These are phyloP conservation scores for Pichia sp. DNA, from an alignment of 1,139 yeast species.

Conservation along the genomic window DNA sequence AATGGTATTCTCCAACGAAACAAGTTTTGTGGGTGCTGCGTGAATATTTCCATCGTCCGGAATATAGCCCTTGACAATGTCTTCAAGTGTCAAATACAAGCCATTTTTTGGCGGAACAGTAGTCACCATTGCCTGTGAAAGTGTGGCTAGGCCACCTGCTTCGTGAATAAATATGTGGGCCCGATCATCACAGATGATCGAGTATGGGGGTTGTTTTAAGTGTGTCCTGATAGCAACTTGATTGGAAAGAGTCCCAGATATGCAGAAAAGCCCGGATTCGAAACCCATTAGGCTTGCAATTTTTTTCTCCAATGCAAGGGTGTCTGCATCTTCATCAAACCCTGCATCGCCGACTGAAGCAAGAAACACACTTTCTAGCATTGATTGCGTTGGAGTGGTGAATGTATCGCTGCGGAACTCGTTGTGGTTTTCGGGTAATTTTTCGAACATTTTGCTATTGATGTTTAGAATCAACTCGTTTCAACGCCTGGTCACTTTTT, in stretches of 20 bases:
- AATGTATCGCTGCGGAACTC: conserved; percentile 81
- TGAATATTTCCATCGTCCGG: conserved; percentile 83
- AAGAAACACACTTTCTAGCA: conserved; percentile 57
- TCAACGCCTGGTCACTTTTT: too few relatives aligned
- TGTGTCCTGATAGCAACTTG: conserved; percentile 82
- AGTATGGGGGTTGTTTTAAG: conserved; percentile 79
- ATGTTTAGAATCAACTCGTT: too few relatives aligned
- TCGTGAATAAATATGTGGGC: conserved; percentile 81
- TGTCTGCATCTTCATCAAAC: conserved; percentile 74
- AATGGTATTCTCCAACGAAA: conserved; percentile 82
- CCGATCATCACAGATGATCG: conserved; percentile 76
- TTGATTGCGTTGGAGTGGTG: conserved; percentile 79
- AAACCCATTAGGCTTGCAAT: conserved; percentile 74
- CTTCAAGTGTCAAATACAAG: conserved; percentile 71
- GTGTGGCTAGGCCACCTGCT: conserved; percentile 86
- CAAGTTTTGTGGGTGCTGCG: conserved; percentile 79
- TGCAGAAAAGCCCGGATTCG: conserved; percentile 79
- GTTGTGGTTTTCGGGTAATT: conserved; percentile 28
- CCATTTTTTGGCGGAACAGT: conserved; percentile 79
- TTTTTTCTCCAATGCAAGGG: conserved; percentile 58
- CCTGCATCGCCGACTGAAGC: conserved; percentile 85
- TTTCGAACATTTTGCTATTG: too few relatives aligned
- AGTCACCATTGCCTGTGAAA: conserved; percentile 88
- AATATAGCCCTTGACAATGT: conserved; percentile 57
- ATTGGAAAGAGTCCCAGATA: conserved; percentile 86